These are phyloP conservation scores for Fonsecaea monophora DNA, from an alignment of 2,329 filamentous ascomycete species.

Conservation along the genomic window DNA sequence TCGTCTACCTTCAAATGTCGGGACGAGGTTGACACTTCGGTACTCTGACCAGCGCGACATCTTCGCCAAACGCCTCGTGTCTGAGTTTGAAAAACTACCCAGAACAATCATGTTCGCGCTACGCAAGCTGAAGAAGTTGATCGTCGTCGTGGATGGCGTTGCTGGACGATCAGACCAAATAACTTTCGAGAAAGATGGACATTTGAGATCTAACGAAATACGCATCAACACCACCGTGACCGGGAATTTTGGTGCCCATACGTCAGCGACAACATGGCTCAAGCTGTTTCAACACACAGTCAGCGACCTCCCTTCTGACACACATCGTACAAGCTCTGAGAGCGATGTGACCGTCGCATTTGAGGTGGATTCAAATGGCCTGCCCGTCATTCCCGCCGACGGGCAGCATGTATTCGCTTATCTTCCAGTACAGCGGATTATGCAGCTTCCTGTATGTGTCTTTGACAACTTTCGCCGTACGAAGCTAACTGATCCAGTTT, in stretches of 20 bases:
- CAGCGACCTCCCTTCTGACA: slow-evolving; percentile 17
- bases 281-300: slow-evolving; percentile 18
- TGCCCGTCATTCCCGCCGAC: slow-evolving; percentile 10
- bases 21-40: slow-evolving; percentile 27
- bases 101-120: slow-evolving; percentile 27
- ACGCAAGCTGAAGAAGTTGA: slow-evolving; percentile 23
- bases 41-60: slow-evolving; percentile 13
- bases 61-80: slow-evolving; percentile 18
- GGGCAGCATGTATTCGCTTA: slow-evolving; percentile 31
- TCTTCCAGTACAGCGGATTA: slow-evolving; percentile 23
- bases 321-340: slow-evolving; percentile 5
- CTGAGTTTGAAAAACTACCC: slow-evolving; percentile 27
- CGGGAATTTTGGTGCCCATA: slow-evolving; percentile 22
- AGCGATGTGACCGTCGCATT: slow-evolving; percentile 25
- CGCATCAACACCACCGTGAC: slow-evolving; percentile 21
- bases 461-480: neutral
- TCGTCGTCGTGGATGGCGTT: slow-evolving; percentile 21
- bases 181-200: slow-evolving; percentile 22
- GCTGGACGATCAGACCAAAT: slow-evolving; percentile 15
- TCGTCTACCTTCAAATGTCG: slow-evolving; percentile 5
- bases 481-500: slow-evolving; percentile 19
- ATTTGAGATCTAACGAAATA: slow-evolving; percentile 11
- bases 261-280: slow-evolving; percentile 21
- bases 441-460: slow-evolving; percentile 10
- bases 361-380: slow-evolving; percentile 20